Evolutionary conservation across 179 eudicot species (phyloP).

Genomic region (Camellia oleifera): DNA sequence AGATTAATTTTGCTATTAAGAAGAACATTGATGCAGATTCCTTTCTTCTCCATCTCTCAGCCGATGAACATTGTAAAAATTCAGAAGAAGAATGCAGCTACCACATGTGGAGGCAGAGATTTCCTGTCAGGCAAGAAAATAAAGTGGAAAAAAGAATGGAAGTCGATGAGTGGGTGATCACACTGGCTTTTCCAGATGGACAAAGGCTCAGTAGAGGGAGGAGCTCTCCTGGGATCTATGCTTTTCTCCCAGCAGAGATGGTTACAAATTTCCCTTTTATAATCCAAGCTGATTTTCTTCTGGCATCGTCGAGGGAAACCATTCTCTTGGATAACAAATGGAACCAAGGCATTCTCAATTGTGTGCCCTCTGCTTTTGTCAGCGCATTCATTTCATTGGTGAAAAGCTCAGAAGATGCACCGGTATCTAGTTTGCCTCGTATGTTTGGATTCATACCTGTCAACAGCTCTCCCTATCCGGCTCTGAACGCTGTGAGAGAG

Average conservation of each 20-base stretch:
- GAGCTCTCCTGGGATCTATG: constrained; percentile 55
- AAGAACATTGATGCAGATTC: constrained; percentile 66
- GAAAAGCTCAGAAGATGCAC: constrained; percentile 43
- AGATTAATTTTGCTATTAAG: constrained; percentile 37
- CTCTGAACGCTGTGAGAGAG: constrained; percentile 48
- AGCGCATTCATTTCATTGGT: constrained; percentile 53
- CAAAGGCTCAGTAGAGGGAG: constrained; percentile 56
- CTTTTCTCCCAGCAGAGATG: constrained; percentile 75
- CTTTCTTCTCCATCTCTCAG: constrained; percentile 44
- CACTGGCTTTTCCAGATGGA: constrained; percentile 64
- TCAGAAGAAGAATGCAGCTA: constrained; percentile 48
- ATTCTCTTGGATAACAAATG: constrained; percentile 64
- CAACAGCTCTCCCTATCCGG: constrained; percentile 29
- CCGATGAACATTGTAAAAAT: constrained; percentile 34
- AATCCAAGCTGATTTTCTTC: constrained; percentile 75
- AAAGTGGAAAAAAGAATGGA: constrained; percentile 57
- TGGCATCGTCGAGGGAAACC: constrained; percentile 71
- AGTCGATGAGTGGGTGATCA: constrained; percentile 62
- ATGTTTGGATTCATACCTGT: constrained; percentile 56
- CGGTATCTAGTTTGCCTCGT: constrained; percentile 38
- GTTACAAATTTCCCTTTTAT: constrained; percentile 68
- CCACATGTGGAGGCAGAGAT: constrained; percentile 74
- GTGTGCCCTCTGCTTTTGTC: constrained; percentile 58
- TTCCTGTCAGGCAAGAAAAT: constrained; percentile 46
- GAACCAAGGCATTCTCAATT: constrained; percentile 75